These are phyloP conservation scores for Apiospora rasikravindrae DNA, from an alignment of 2,329 filamentous ascomycete genomes.

Conservation along the genomic window DNA sequence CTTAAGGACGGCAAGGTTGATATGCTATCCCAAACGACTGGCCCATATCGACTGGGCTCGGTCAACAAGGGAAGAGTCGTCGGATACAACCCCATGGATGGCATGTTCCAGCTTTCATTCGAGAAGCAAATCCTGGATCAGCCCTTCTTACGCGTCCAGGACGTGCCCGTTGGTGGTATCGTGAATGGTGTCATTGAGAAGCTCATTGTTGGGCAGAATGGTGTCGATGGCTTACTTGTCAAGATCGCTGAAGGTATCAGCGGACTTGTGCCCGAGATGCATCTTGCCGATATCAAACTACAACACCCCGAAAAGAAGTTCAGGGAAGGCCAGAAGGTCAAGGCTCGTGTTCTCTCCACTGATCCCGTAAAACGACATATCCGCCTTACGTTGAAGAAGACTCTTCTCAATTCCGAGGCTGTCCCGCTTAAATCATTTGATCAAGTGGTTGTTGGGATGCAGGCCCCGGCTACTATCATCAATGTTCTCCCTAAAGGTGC, in stretches of 20 bases:
- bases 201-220: conserved; percentile 77
- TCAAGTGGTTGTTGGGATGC: conserved; percentile 74
- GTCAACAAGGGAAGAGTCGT: conserved; percentile 82
- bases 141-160: conserved; percentile 88
- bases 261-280: conserved; percentile 86
- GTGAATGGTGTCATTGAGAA: conserved; percentile 87
- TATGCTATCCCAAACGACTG: conserved; percentile 74
- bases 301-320: conserved; percentile 98
- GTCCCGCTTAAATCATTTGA: conserved; percentile 79
- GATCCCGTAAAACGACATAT: conserved; percentile 78
- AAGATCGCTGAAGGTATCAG: conserved; percentile 85
- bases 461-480: conserved; percentile 85
- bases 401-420: conserved; percentile 86
- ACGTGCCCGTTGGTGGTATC: conserved; percentile 80
- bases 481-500: conserved; percentile 81
- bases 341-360: conserved; percentile 82
- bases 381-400: conserved; percentile 91
- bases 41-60: conserved; percentile 78
- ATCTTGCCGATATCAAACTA: conserved; percentile 85
- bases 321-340: conserved; percentile 82
- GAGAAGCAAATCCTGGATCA: conserved; percentile 84
- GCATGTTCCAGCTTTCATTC: conserved; percentile 83
- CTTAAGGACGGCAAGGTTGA: conserved; percentile 92
- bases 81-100: conserved; percentile 86
- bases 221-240: conserved; percentile 80